Evolutionary conservation across 1,284 basidiomycete genomes (phyloP).

Genomic region (Malassezia slooffiae): DNA sequence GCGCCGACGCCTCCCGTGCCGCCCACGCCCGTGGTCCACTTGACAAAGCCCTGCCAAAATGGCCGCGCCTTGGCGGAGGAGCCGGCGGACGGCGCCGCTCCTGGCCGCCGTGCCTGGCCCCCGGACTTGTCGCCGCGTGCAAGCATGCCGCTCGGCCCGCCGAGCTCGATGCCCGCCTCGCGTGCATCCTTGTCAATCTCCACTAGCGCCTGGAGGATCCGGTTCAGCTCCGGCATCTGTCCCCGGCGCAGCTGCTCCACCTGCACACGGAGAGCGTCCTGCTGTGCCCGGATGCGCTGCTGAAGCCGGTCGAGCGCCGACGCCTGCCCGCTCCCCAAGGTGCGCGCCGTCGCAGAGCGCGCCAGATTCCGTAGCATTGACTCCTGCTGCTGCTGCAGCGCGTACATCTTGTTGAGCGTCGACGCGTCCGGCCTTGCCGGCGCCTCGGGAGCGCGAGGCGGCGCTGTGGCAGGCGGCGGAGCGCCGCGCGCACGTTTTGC

Average conservation of each 20-base stretch:
- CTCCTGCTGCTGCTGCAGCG: conserved; percentile 31
- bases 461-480: conserved; percentile 16
- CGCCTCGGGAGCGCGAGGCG: background rate
- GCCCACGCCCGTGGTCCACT: conserved; percentile 24
- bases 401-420: conserved; percentile 22
- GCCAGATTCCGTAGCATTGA: conserved; percentile 34
- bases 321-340: conserved; percentile 10
- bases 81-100: conserved; percentile 2
- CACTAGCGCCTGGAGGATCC: conserved; percentile 25
- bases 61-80: conserved; percentile 17
- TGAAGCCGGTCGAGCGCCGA: conserved; percentile 13
- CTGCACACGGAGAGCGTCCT: conserved; percentile 24
- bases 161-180: conserved; percentile 27
- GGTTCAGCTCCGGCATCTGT: conserved; percentile 22
- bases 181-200: conserved; percentile 35
- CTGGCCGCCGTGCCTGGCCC: background rate
- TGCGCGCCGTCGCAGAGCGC: conserved; percentile 15
- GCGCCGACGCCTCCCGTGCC: no score
- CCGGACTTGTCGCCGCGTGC: background rate
- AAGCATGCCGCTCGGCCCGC: conserved; percentile 20
- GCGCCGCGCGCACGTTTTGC: conserved; percentile 21
- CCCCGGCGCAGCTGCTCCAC: conserved; percentile 21
- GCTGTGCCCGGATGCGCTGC: conserved; percentile 19
- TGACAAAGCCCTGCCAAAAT: conserved; percentile 32
- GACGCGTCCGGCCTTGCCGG: conserved; percentile 18